phyloP scores from a whole-genome alignment of 768 basidiomycete species.

The Arthromyces matolae region DNA sequence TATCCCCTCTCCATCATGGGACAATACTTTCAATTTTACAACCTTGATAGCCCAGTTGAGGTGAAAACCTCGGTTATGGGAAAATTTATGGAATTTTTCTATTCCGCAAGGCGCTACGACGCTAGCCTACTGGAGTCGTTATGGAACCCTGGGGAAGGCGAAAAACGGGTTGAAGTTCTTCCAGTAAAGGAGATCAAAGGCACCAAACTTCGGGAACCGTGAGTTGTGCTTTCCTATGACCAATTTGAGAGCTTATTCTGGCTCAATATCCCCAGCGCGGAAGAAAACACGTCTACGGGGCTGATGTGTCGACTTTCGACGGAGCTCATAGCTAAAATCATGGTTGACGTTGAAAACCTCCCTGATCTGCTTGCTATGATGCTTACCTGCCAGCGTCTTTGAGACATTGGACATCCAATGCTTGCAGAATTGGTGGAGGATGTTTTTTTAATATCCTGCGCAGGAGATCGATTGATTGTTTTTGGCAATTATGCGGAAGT shows the following conservation, averaged over 20 bases:
- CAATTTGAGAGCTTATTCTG: neutral
- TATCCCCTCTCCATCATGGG: no score
- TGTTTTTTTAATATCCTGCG: slow-evolving; percentile 10
- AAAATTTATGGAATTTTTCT: neutral
- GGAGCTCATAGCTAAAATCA: neutral
- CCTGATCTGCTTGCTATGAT: neutral
- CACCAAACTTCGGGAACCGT: neutral
- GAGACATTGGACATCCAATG: neutral
- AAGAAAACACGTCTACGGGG: neutral
- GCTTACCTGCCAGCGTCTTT: slow-evolving; percentile 1
- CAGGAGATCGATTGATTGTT: slow-evolving; percentile 21
- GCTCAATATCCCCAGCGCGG: neutral
- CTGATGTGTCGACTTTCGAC: neutral
- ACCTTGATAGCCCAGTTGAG: neutral
- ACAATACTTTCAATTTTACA: neutral
- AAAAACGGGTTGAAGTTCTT: neutral
- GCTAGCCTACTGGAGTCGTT: neutral
- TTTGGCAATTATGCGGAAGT: slow-evolving; percentile 11
- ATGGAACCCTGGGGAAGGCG: neutral
- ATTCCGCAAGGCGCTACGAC: neutral
- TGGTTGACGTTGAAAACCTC: neutral
- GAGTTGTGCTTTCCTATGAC: neutral
- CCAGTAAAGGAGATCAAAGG: neutral
- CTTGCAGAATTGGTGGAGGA: neutral
- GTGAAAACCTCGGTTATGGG: neutral